phyloP scores from a whole-genome alignment of 768 basidiomycete species.

The Phanerochaete carnosa region DNA sequence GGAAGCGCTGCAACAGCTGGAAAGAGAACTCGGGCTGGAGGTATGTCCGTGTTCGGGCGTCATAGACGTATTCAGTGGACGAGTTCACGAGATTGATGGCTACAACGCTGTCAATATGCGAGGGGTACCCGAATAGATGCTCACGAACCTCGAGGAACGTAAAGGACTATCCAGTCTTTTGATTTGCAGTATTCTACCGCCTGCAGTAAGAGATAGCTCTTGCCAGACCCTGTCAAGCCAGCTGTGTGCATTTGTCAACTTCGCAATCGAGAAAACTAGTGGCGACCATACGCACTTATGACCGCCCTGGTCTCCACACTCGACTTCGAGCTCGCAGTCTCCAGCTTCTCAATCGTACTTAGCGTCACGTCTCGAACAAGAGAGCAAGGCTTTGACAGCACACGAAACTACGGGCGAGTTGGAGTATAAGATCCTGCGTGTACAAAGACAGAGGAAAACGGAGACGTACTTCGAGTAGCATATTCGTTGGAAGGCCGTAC shows the following conservation, averaged over 20 bases:
- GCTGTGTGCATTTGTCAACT: slow-evolving; percentile 37
- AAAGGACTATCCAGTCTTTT: slow-evolving; percentile 78
- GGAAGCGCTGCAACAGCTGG: slow-evolving; percentile 60
- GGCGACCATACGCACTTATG: slow-evolving; percentile 48
- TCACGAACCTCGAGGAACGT: slow-evolving; percentile 71
- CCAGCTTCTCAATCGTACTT: slow-evolving; percentile 48
- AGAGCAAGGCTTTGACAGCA: slow-evolving; percentile 68
- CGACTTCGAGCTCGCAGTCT: slow-evolving; percentile 42
- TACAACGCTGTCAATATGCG: slow-evolving; percentile 17
- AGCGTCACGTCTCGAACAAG: slow-evolving; percentile 71
- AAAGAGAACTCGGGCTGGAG: slow-evolving; percentile 64
- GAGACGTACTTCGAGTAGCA: slow-evolving; percentile 66
- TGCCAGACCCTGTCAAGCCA: slow-evolving; percentile 75
- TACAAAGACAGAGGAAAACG: neutral
- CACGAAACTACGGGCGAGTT: slow-evolving; percentile 54
- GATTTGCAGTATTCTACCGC: slow-evolving; percentile 63
- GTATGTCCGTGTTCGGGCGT: slow-evolving; percentile 74
- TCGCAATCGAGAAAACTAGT: too few relatives aligned
- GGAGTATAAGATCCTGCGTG: neutral
- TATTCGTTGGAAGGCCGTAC: slow-evolving; percentile 70
- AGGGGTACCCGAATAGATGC: neutral
- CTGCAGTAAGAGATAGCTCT: slow-evolving; percentile 77
- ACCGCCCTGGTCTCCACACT: slow-evolving; percentile 57
- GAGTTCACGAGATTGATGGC: slow-evolving; percentile 68
- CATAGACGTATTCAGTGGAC: slow-evolving; percentile 68